phyloP scores from a whole-genome alignment of 129 eudicot species.

The Centella asiatica region DNA sequence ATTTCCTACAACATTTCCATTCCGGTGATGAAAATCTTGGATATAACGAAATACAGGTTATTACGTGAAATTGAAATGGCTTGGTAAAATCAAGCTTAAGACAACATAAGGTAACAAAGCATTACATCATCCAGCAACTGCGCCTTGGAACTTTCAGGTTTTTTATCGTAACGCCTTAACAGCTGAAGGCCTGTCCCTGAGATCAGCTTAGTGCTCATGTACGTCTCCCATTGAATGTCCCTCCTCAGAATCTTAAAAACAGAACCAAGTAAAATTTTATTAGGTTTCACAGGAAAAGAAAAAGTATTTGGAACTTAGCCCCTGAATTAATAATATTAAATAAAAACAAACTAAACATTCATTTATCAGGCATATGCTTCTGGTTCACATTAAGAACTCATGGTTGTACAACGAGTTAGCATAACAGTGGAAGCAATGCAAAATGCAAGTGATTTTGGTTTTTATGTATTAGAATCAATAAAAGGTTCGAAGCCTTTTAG shows the following conservation, averaged over 20 bases:
- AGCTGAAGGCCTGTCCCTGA: slow-evolving; percentile 53
- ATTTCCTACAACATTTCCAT: not conserved
- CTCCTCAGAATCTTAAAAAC: slow-evolving; percentile 36
- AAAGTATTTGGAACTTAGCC: too few species aligned
- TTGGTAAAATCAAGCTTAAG: not conserved
- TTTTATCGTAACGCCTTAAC: slow-evolving; percentile 54
- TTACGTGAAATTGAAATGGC: not conserved
- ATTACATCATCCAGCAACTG: slow-evolving; percentile 51
- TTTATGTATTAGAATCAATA: too few species aligned
- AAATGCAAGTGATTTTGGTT: too few species aligned
- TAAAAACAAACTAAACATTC: not conserved
- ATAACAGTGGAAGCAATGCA: too few species aligned
- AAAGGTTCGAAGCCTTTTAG: too few species aligned
- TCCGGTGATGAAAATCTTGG: not conserved
- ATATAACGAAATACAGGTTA: not conserved
- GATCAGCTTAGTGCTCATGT: slow-evolving; percentile 54
- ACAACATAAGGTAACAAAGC: not conserved
- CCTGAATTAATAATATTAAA: not conserved
- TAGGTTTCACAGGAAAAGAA: not conserved
- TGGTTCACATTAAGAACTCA: too few species aligned
- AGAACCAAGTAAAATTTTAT: not conserved
- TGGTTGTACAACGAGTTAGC: too few species aligned
- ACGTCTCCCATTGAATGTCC: slow-evolving; percentile 67
- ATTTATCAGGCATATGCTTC: too few species aligned
- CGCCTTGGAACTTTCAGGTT: slow-evolving; percentile 33